A percentile compares a stretch with the other conserved stretches of the same genome.
phyloP scores from a whole-genome alignment of 148 eudicot genomes.

The Amaranthus palmeri region DNA sequence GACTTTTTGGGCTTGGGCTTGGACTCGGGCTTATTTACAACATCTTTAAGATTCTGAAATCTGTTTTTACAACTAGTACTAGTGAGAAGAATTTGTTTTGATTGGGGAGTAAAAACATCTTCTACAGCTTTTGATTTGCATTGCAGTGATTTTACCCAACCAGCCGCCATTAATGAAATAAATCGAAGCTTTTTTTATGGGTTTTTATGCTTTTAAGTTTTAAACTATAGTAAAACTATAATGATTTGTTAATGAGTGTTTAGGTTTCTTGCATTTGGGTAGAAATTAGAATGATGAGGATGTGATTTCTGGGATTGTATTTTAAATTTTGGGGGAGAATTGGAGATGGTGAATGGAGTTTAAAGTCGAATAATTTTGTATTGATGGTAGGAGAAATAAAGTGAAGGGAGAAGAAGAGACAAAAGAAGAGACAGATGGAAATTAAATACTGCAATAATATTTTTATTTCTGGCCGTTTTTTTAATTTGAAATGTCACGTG shows the following conservation, averaged over 20 bases:
- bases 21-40: constrained; percentile 30
- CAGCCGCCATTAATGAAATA: constrained; percentile 48
- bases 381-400: not conserved
- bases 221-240: not conserved
- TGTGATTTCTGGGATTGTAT: not conserved
- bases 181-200: not conserved
- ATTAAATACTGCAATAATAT: no score
- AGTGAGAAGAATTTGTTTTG: constrained; percentile 21
- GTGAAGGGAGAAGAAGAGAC: not conserved
- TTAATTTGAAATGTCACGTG: no score
- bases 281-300: not conserved
- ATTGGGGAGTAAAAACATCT: constrained; percentile 43
- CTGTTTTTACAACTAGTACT: constrained; percentile 55
- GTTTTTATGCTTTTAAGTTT: not conserved
- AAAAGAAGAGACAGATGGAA: not conserved
- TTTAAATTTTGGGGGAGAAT: no score
- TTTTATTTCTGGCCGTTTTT: accelerated
- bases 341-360: not conserved
- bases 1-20: constrained; percentile 6
- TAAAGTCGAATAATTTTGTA: not conserved
- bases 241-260: not conserved
- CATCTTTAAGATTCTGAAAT: constrained; percentile 54
- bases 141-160: constrained; percentile 82
- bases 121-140: constrained; percentile 79
- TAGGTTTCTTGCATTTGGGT: not conserved